Evolutionary conservation across 768 basidiomycete species (phyloP), one percentile per base, ranked within the genome.

Genomic region (Cubamyces sp.): DNA sequence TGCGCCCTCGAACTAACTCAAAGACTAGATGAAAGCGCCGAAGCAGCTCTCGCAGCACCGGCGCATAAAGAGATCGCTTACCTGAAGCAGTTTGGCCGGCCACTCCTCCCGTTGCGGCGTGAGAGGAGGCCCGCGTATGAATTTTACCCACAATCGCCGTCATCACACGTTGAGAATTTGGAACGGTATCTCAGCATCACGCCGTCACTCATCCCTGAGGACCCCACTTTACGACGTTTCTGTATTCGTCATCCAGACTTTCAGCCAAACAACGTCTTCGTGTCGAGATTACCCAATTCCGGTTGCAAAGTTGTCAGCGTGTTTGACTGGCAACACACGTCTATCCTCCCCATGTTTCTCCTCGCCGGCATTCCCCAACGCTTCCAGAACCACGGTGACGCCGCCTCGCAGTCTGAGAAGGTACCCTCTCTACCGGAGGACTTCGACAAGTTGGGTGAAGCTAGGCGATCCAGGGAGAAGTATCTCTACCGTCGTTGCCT

Each of bases 311-410:
- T 84, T 69, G 72, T 77, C 58, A 42, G 69, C 69, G 64, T 72
- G 43, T 16, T 72, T 41, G 71, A 72, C 67, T 71, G 70, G 70
- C 71, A 72, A 61, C 82, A 84, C 72, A 61, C 83, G 64, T 74
- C 82, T 4, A 80, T 84, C 75, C 76, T 84, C 30, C 82, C 83
- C 69, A 23, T 64, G 65, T 84, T 81, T 74, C 82, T 85, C 74
- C 77, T 75, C 60, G 75, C 80, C 40, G 74, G 78, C 64, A 71
- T 81, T 70, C 82, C 82, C 46, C 16, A 72, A 58, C 69, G 68
- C 21, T 50, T 84, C 0, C 81, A 82, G 74, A 84, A 84, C 74
- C 70, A 82, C 68, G 74, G 73, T 68, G 82, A 84, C 61, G 37
- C 61, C 15, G 66, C 70, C 66, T 82, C 76, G 67, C 74, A 78